Base-by-base conservation (phyloP, 257 asterid species). In the Craterostigma plantagineum region DNA sequence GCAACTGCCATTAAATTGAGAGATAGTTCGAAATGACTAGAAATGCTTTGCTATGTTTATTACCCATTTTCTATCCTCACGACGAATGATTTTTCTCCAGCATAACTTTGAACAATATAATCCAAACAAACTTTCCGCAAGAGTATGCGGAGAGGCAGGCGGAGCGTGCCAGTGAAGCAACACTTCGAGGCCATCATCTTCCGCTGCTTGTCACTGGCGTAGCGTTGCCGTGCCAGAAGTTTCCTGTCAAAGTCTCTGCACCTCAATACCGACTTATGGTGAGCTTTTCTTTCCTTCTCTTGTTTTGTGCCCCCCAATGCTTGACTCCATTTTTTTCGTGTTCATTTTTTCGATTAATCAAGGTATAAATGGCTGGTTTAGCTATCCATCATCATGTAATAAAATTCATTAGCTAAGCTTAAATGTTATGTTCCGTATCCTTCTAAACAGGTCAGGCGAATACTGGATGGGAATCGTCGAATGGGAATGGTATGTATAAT, bases 231-330 rank as follows among this genome's bases (percentile, higher is more conserved):
- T 90, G 96, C 71, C 96, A 83, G 71, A 90, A 83, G 69, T 61
- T 84, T 62, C 94, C 79, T 51, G 73, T 90, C 30, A 90, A 90
- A 66, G 83, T 83, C 63, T 90, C 80, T 66, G 99, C 83, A 66
- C 99, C 99, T 48, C 94, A 94, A 43, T 90, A 90, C 63, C 70
- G 98, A 54, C 91, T 90, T 41, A 79, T 90, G 99, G 99, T 90
- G 48, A 75, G 82, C 59, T 49, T n/a, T 59, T 49, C 38, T 23
- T n/a, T n/a, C 30, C 2, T 23, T 23, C 30, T 23, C 30, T n/a
- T 23, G 30, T 23, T 23, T 23, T 6, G n/a, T n/a, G n/a, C n/a
- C n/a, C n/a, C n/a, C n/a, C n/a, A n/a, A n/a, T n/a, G n/a, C n/a
- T n/a, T n/a, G n/a, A n/a, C n/a, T n/a, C n/a, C n/a, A n/a, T n/a